Conservation (phyloP, 331 rosid species). For the Malus hybrid region DNA sequence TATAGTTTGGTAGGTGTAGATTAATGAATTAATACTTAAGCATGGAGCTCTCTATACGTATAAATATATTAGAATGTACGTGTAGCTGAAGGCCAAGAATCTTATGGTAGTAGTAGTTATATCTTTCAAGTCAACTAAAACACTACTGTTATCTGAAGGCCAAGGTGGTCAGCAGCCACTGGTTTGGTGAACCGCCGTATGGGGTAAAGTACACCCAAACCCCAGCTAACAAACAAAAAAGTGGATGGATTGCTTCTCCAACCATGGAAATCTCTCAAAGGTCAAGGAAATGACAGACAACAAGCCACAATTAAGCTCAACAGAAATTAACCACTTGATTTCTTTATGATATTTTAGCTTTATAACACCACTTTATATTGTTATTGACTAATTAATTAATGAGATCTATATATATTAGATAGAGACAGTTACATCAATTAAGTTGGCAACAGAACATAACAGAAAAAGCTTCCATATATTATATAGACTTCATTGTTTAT, state of each 20-base stretch:
- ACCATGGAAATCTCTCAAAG: neutral
- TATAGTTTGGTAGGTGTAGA: constrained; percentile 26
- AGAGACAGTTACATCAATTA: neutral
- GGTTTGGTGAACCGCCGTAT: constrained; percentile 60
- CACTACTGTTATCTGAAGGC: constrained; percentile 19
- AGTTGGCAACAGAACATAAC: neutral
- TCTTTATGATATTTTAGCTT: neutral
- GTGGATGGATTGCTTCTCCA: neutral
- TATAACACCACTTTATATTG: neutral
- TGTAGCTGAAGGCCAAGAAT: neutral
- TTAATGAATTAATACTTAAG: constrained; percentile 14
- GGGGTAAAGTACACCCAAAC: constrained; percentile 46
- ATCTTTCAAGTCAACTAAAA: constrained; percentile 19
- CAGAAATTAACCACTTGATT: neutral
- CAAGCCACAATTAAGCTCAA: neutral
- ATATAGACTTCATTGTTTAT: neutral
- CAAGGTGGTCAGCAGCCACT: constrained; percentile 28
- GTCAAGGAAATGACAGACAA: constrained; percentile 24
- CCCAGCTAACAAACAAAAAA: constrained; percentile 39
- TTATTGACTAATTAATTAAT: neutral
- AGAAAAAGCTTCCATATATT: neutral
- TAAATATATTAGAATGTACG: neutral
- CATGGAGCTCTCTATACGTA: constrained; percentile 16
- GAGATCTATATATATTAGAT: neutral
- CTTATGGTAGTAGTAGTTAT: constrained; percentile 12